phyloP scores from a whole-genome alignment of 495 filamentous ascomycete genomes.

The Talaromyces wortmannii region DNA sequence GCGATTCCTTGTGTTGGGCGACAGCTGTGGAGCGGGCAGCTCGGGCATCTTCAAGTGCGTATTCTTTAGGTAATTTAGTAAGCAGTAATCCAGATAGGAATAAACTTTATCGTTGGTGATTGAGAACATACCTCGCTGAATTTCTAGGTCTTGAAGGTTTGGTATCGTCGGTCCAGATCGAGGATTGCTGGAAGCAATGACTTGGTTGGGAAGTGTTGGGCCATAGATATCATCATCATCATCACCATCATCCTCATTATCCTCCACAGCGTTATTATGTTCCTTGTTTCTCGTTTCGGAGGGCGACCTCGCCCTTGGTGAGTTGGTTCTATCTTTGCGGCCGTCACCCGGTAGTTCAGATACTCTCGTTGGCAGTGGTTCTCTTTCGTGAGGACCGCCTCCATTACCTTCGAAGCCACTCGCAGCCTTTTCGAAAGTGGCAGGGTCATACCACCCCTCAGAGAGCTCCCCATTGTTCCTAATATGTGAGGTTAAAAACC shows the following conservation, averaged over 20 bases:
- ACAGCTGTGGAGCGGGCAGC: conserved; percentile 48
- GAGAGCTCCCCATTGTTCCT: conserved; percentile 91
- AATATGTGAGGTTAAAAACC: conserved; percentile 11
- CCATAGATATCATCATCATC: conserved; percentile 65
- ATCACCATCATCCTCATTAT: conserved; percentile 35
- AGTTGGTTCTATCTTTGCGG: background rate
- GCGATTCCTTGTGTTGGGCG: conserved; percentile 52
- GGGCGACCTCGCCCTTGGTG: background rate
- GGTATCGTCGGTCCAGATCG: conserved; percentile 69
- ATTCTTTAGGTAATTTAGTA: conserved; percentile 25
- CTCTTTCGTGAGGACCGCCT: conserved; percentile 4
- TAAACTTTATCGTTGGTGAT: background rate
- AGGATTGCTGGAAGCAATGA: conserved; percentile 8
- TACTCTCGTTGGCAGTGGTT: background rate
- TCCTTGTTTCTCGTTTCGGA: background rate
- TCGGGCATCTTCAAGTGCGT: conserved; percentile 45
- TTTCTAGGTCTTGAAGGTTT: conserved; percentile 62
- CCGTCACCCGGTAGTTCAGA: too few species aligned
- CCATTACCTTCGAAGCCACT: conserved; percentile 12
- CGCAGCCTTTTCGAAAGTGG: conserved; percentile 44
- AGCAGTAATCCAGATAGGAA: too few species aligned
- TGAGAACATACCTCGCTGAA: conserved; percentile 49
- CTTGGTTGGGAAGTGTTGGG: conserved; percentile 53
- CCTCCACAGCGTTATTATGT: conserved; percentile 7
- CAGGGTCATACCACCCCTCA: conserved; percentile 88